These are phyloP conservation scores for Inosperma sp. DNA, from an alignment of 768 basidiomycete genomes.

Conservation along the genomic window DNA sequence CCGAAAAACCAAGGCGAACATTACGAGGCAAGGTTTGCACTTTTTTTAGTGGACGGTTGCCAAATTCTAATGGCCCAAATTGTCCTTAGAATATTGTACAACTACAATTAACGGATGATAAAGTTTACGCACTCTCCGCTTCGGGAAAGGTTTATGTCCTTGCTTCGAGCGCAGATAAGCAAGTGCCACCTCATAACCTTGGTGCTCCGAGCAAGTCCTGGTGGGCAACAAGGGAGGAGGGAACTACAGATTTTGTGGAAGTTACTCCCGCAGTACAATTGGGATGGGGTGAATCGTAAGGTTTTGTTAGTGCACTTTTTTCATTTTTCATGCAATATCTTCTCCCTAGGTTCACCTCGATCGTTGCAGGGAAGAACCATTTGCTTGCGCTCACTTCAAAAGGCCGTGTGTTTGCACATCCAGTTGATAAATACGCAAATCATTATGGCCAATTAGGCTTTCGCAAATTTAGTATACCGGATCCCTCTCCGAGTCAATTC, in stretches of 20 bases:
- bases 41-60: neutral
- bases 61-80: neutral
- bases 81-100: slow-evolving; percentile 58
- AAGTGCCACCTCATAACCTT: slow-evolving; percentile 37
- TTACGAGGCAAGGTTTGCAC: slow-evolving; percentile 58
- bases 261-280: slow-evolving; percentile 55
- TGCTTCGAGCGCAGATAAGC: slow-evolving; percentile 46
- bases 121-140: slow-evolving; percentile 74
- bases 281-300: slow-evolving; percentile 63
- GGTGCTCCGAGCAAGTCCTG: slow-evolving; percentile 46
- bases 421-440: slow-evolving; percentile 72
- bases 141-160: slow-evolving; percentile 74
- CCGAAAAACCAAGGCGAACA: slow-evolving; percentile 44
- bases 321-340: slow-evolving; percentile 1
- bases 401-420: slow-evolving; percentile 77
- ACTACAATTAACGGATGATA: slow-evolving; percentile 54
- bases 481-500: slow-evolving; percentile 27
- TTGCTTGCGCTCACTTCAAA: slow-evolving; percentile 65
- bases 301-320: neutral
- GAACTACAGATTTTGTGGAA: slow-evolving; percentile 53
- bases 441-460: slow-evolving; percentile 80
- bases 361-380: slow-evolving; percentile 70
- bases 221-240: slow-evolving; percentile 54
- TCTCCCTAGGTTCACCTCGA: slow-evolving; percentile 56
- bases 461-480: slow-evolving; percentile 52